A percentile compares a stretch with the other conserved stretches of the same genome.
These are phyloP conservation scores for Cladophialophora yegresii DNA, from an alignment of 2,329 filamentous ascomycete species.

Conservation along the genomic window DNA sequence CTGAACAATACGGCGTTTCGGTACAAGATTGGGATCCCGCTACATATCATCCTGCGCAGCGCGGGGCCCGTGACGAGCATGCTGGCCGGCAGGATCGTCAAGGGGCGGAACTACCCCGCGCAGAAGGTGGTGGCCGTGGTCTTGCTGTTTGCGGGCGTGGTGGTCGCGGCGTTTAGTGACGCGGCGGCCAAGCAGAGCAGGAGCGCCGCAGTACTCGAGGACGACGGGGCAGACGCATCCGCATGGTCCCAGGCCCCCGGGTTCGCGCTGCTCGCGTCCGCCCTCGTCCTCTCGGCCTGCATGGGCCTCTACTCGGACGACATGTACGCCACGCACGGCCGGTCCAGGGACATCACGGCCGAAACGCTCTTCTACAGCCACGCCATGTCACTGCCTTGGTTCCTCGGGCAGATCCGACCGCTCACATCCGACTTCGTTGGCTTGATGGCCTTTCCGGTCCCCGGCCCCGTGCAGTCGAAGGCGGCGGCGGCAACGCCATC, in stretches of 20 bases:
- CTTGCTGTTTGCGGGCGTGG: constrained; percentile 81
- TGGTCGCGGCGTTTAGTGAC: constrained; percentile 87
- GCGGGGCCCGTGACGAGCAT: constrained; percentile 96
- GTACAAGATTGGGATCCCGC: constrained; percentile 91
- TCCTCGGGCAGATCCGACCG: constrained; percentile 45
- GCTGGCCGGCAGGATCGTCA: constrained; percentile 81
- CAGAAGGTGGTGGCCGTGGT: constrained; percentile 80
- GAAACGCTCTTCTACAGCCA: constrained; percentile 96
- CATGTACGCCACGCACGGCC: constrained; percentile 80
- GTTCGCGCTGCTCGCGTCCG: constrained; percentile 78
- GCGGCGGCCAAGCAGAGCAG: constrained; percentile 65
- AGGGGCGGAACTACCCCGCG: constrained; percentile 73
- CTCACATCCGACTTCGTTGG: constrained; percentile 36
- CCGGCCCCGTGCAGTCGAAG: constrained; percentile 15
- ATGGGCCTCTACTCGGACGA: constrained; percentile 96
- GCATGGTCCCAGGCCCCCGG: constrained; percentile 53
- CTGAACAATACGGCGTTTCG: constrained; percentile 98
- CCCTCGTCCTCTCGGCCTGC: constrained; percentile 85
- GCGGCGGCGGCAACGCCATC: constrained; percentile 33
- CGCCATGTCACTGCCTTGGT: constrained; percentile 50
- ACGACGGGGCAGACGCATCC: neutral
- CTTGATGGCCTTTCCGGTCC: constrained; percentile 44
- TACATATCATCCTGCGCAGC: constrained; percentile 94
- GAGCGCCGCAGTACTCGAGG: neutral
- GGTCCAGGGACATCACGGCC: constrained; percentile 69